Base-by-base conservation (phyloP, 345 rosid species). In the Rhodomyrtus tomentosa region DNA sequence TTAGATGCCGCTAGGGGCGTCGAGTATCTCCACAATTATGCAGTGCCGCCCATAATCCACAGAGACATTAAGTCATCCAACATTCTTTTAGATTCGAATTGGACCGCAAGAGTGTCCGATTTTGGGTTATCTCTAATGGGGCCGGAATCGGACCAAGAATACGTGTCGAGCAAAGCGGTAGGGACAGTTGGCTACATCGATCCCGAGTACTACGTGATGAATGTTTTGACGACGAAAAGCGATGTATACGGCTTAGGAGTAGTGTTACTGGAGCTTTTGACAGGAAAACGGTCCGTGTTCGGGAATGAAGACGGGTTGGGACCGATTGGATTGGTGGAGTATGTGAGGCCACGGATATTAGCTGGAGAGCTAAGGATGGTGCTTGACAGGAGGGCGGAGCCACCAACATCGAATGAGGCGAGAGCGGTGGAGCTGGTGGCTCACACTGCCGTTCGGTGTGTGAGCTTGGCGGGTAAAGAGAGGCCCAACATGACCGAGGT, bases 21-120 rank as follows among this genome's bases (percentile, higher is more conserved):
- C 72, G 94, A 93, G 55, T 93, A 93, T 73, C 93, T 93, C 11
- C 95, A 93, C 54, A 88, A 89, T 81, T 93, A 91, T 52, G 95
- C 94, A 15, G 92, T 93, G 27, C 96, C 94, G 5, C 92, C 92
- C 6, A 90, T 93, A 62, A 92, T 93, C 86, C 96, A 93, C 76
- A 87, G 96, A 84, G 96, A 93, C 88, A 92, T 93, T 84, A 93
- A 93, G 90, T 92, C 96, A 8, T 92, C 96, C 11, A 93, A 92
- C 40, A 93, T 93, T 62, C 89, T 93, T 12, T 76, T 93, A 2
- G 95, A 92, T 52, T 55, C 87, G 27, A 89, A 91, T 82, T 92
- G 92, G 93, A 89, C 89, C 0, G 95, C 95, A n/a, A 91, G 82
- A 83, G 91, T 93, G 2, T 93, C 96, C 0, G 95, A 93, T 87